Base-by-base conservation (phyloP, 2,329 filamentous ascomycete genomes). In the Talaromyces marneffei region DNA sequence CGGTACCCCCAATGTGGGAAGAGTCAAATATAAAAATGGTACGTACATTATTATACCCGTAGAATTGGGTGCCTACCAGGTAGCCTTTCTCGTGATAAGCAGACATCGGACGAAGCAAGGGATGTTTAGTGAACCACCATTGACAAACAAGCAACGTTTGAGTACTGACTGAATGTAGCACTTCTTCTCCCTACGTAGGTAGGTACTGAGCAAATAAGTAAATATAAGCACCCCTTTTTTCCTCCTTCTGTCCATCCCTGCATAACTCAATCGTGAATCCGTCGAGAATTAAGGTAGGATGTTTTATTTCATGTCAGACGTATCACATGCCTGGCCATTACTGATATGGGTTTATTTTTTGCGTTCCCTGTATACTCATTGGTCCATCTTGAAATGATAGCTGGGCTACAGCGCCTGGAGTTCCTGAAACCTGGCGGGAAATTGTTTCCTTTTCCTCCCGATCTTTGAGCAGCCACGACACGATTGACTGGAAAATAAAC, bases 231-330 rank as follows among this genome's bases (percentile, higher is more conserved):
- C n/a, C 48, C 48, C 48, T 3, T 35, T 52, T 50, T 33, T 46
- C 16, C 42, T 44, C 54, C 42, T 58, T 58, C 42, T 18, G 33
- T 58, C 14, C 42, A 58, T 58, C 56, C 56, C 56, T 58, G 56
- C 56, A 58, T 58, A 58, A 46, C 46, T 48, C 29, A n/a, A 44
- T 33, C 14, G 18, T 18, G 27, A 29, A 27, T 35, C 20, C 40
- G 18, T 29, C 48, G n/a, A 20, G 29, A 52, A 35, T 20, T 33
- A 35, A 33, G 29, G 18, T 52, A 20, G 8, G 10, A 31, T 35
- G n/a, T 23, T 33, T 29, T 25, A 48, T 48, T 29, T 20, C 8
- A 8, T 35, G 29, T 52, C 29, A 23, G 48, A 52, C 18, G 48
- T 57, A 29, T 44, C 35, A 46, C 37, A 33, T 42, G 8, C 27